These are phyloP conservation scores for Fusarium luffae DNA, from an alignment of 2,329 filamentous ascomycete species.

Conservation along the genomic window DNA sequence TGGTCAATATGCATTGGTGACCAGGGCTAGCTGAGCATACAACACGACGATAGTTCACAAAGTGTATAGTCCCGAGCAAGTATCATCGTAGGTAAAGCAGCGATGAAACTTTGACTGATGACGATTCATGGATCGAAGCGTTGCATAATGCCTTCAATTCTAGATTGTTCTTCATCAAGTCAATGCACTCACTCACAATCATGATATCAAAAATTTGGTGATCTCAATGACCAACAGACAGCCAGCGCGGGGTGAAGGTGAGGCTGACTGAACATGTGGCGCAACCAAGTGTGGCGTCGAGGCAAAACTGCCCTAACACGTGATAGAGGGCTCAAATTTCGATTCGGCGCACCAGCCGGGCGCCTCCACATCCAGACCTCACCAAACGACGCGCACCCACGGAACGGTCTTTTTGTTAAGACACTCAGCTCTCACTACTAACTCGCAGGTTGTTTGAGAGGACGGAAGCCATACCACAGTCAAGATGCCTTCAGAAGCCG, in stretches of 20 bases:
- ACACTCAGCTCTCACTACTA: slow-evolving; percentile 56
- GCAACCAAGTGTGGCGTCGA: background rate
- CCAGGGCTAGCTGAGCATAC: background rate
- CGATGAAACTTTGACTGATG: background rate
- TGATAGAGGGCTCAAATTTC: slow-evolving; percentile 53
- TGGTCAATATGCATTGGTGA: background rate
- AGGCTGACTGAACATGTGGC: slow-evolving; percentile 15
- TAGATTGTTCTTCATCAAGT: background rate
- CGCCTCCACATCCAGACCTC: slow-evolving; percentile 54
- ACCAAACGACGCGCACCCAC: slow-evolving; percentile 57
- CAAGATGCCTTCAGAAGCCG: slow-evolving; percentile 90
- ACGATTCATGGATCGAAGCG: background rate
- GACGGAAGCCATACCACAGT: slow-evolving; percentile 60
- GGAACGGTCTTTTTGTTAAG: slow-evolving; percentile 60
- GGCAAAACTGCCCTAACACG: slow-evolving; percentile 50
- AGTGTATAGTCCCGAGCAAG: background rate
- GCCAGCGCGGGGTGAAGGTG: background rate
- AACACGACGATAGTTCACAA: background rate
- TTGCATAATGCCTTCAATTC: background rate
- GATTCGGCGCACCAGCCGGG: slow-evolving; percentile 50
- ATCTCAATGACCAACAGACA: background rate
- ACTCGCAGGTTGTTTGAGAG: slow-evolving; percentile 60
- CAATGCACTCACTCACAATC: background rate
- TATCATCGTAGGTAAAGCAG: background rate
- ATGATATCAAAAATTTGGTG: slow-evolving; percentile 4